Conservation (phyloP, 306 rosid species). For the Begonia loranthoides region DNA sequence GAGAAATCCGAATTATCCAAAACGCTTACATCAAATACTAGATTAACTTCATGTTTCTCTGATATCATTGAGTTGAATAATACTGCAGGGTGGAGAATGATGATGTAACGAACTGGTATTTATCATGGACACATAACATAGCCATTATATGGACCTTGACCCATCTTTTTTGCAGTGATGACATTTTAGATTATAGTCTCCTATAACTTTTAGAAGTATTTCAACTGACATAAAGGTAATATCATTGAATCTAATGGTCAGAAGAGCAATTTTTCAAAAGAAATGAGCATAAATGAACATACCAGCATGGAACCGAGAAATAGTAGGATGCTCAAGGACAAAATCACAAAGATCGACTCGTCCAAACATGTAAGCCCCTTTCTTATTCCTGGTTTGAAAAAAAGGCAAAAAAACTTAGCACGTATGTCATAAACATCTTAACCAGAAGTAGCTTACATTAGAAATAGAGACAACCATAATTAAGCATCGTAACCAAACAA, state of each 20-base stretch:
- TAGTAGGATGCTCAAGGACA: constrained; percentile 69
- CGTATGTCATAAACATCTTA: neutral
- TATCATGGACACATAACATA: too few relatives aligned
- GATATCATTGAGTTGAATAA: too few relatives aligned
- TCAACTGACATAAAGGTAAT: neutral
- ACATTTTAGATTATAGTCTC: too few relatives aligned
- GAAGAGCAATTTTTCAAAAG: neutral
- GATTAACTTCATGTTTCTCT: too few relatives aligned
- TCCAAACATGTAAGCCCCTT: constrained; percentile 96
- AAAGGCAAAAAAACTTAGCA: neutral
- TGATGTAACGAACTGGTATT: too few relatives aligned
- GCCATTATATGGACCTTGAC: too few relatives aligned
- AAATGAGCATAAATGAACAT: neutral
- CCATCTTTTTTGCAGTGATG: too few relatives aligned
- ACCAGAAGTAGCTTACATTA: constrained; percentile 12
- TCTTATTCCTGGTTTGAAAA: constrained; percentile 30
- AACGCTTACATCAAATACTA: too few relatives aligned
- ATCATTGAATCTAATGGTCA: neutral
- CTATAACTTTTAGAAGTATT: neutral
- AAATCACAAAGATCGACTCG: constrained; percentile 85
- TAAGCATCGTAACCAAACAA: neutral
- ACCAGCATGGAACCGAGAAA: constrained; percentile 95
- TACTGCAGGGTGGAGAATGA: too few relatives aligned
- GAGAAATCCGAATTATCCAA: too few relatives aligned
- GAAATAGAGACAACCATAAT: too few relatives aligned